phyloP scores from a whole-genome alignment of 352 stramenopile species.

The Phytophthora meadii region DNA sequence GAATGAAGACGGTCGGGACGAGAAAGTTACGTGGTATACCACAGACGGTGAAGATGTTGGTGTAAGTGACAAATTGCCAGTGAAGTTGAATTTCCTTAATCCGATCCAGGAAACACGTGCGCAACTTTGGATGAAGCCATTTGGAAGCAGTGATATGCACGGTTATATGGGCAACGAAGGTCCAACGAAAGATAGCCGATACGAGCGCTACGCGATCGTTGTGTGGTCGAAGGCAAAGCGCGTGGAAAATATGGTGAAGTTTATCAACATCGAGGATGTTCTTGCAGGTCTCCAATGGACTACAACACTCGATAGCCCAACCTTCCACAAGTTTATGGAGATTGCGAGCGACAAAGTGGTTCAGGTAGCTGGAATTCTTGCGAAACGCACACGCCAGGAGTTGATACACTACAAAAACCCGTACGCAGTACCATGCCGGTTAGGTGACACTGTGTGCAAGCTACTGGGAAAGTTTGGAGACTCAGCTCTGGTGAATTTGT shows the following conservation, averaged over 20 bases:
- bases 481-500: not conserved
- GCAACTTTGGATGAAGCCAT: slow-evolving; percentile 19
- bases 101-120: slow-evolving; percentile 17
- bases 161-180: slow-evolving; percentile 31
- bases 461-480: slow-evolving; percentile 14
- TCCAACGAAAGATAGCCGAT: slow-evolving; percentile 23
- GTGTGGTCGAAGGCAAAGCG: slow-evolving; percentile 8
- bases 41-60: not conserved
- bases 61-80: not conserved
- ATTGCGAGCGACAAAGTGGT: not conserved
- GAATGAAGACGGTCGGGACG: not conserved
- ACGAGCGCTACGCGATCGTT: slow-evolving; percentile 24
- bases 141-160: slow-evolving; percentile 18
- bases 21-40: not conserved
- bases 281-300: slow-evolving; percentile 2
- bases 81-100: slow-evolving; percentile 30
- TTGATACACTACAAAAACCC: not conserved
- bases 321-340: slow-evolving; percentile 13
- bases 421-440: not conserved
- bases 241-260: slow-evolving; percentile 10
- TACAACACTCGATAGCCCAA: not conserved
- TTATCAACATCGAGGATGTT: slow-evolving; percentile 9
- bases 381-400: no score
- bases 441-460: slow-evolving; percentile 5
- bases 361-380: no score